Base-by-base conservation (phyloP, 1,284 basidiomycete species). In the Cystobasidium slooffiae region DNA sequence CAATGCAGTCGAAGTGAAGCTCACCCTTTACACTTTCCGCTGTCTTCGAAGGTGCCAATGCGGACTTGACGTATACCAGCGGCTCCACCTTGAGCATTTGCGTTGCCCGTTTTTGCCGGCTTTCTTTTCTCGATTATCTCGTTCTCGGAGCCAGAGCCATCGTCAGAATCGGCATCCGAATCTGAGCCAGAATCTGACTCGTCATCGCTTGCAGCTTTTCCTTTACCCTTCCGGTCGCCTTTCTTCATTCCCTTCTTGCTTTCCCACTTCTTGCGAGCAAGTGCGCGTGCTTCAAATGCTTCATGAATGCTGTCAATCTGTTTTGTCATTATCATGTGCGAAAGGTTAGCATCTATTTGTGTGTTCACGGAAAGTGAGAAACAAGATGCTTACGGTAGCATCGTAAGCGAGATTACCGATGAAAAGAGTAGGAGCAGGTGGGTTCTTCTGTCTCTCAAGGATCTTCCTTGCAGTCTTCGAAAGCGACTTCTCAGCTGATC, bases 11-110 rank as follows among this genome's bases (percentile, higher is more conserved):
- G 24, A 22, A 8, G 8, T 41, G 24, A 51, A 31, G 82, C 86
- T 77, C 81, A 97, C 92, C 96, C 96, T 86, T 98, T 99, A 84
- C 96, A 98, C 76, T 89, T 85, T 6, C 94, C 94, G 68, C 88
- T 91, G 82, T 98, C 96, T 82, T 98, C 93, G 78, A 99, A 99
- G 18, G 94, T 94, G 1, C 93, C 94, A 86, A 99, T 87, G 4
- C 96, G 88, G 39, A 98, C 86, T 81, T 94, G 94, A 76, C 92
- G 88, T 83, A 98, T 89, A 82, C 93, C 94, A 37, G 83, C 83
- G 0, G 47, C 44, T 4, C 10, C 31, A n/a, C 52, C 67, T 43
- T 56, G 41, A 24, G 22, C 24, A n/a, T 52, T 64, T 3, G 24
- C 24, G 5, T 31, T 31, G 31, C 31, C 5, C 10, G 46, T 43